Conservation (phyloP, 1,139 yeast genomes). For the Entelexis sorbosivorans region DNA sequence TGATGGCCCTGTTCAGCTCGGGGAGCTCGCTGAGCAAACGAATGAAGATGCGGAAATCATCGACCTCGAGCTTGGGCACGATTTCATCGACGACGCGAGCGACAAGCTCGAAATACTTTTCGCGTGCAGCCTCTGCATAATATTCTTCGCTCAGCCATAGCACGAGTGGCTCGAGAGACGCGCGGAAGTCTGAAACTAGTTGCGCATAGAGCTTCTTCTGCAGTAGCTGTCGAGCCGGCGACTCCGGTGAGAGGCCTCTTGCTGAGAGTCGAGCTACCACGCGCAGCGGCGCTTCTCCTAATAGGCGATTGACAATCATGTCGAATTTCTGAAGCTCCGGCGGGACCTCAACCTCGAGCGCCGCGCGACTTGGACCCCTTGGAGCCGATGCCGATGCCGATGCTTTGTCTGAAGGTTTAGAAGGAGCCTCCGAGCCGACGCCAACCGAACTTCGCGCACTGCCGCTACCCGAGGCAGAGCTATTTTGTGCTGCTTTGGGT, state of each 20-base stretch:
- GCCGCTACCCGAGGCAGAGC: not conserved
- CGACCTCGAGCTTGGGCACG: constrained; percentile 65
- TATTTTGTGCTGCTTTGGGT: not conserved
- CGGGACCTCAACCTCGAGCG: constrained; percentile 18
- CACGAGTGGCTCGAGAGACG: constrained; percentile 62
- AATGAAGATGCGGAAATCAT: constrained; percentile 70
- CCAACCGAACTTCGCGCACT: not conserved
- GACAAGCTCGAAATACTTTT: constrained; percentile 45
- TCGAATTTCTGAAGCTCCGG: constrained; percentile 11
- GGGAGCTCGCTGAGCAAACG: constrained; percentile 83
- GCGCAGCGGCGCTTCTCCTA: constrained; percentile 21
- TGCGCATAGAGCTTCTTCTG: constrained; percentile 62
- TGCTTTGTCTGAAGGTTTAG: not conserved
- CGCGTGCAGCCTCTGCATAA: constrained; percentile 46
- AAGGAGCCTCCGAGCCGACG: not conserved
- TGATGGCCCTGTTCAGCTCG: constrained; percentile 48
- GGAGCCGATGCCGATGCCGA: not conserved
- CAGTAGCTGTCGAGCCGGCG: constrained; percentile 44
- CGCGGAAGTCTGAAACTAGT: constrained; percentile 62
- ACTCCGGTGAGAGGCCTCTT: constrained; percentile 25
- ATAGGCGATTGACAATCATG: constrained; percentile 15
- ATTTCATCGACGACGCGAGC: constrained; percentile 62
- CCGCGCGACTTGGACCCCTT: constrained; percentile 17
- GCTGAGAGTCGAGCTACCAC: constrained; percentile 21
- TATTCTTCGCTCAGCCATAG: constrained; percentile 97